Percentiles rank a stretch among this genome's conserved stretches.
These are phyloP conservation scores for Inonotus hispidus DNA, from an alignment of 1,284 basidiomycete genomes.

Conservation along the genomic window DNA sequence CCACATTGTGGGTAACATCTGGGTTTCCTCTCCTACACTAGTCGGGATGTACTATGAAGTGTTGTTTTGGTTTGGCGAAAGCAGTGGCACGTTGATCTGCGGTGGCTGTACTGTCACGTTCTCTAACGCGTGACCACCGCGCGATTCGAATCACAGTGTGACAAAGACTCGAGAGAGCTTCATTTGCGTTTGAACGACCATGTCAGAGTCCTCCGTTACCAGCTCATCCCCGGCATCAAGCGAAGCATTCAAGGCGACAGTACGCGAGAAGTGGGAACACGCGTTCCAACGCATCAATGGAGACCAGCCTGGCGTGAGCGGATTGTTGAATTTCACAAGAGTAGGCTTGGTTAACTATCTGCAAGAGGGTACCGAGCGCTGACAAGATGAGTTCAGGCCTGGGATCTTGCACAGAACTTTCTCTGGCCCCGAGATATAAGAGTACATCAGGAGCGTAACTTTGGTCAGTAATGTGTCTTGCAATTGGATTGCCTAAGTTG, in stretches of 20 bases:
- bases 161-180: too few species aligned
- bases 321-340: constrained; percentile 60
- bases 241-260: constrained; percentile 10
- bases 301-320: constrained; percentile 55
- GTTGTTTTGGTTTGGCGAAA: too few species aligned
- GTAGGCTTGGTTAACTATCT: constrained; percentile 31
- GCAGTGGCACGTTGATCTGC: neutral
- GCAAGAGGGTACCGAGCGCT: neutral
- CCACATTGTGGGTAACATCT: too few species aligned
- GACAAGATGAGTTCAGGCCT: constrained; percentile 42
- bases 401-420: constrained; percentile 52
- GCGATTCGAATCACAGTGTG: neutral
- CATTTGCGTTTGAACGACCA: neutral
- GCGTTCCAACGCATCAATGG: constrained; percentile 62
- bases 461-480: constrained; percentile 29
- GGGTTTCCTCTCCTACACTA: neutral
- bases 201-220: neutral
- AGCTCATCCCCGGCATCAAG: neutral
- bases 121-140: neutral
- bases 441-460: constrained; percentile 29
- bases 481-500: neutral
- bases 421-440: constrained; percentile 53
- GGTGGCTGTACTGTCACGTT: too few species aligned
- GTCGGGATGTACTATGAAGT: too few species aligned
- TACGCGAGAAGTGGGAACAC: constrained; percentile 47